Evolutionary conservation across 345 rosid genomes (phyloP).

Genomic region (Noccaea bulbosa): DNA sequence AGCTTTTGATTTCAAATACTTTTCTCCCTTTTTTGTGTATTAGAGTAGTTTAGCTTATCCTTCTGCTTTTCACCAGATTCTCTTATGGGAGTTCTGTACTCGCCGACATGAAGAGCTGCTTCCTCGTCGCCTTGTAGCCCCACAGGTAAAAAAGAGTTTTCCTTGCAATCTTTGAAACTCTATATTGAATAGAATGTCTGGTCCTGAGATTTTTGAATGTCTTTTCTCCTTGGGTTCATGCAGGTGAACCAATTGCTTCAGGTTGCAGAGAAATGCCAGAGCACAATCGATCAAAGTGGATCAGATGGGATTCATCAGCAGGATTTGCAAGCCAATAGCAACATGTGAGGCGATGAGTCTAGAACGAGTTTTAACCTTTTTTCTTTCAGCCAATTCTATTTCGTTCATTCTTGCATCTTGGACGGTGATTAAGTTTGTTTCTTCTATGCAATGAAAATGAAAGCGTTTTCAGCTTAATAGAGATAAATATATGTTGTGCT

Average conservation of each 20-base stretch:
- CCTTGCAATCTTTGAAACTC: conserved; percentile 11
- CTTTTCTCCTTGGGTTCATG: neutral
- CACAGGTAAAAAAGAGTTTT: conserved; percentile 64
- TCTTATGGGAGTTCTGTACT: conserved; percentile 98
- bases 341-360: conserved; percentile 62
- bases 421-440: neutral
- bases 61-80: conserved; percentile 55
- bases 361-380: neutral
- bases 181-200: neutral
- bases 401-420: neutral
- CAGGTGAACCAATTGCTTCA: conserved; percentile 94
- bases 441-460: conserved; percentile 1
- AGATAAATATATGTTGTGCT: conserved; percentile 12
- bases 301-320: conserved; percentile 87
- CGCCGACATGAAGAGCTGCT: conserved; percentile 93
- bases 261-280: conserved; percentile 96
- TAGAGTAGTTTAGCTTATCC: conserved; percentile 19
- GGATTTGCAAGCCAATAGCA: conserved; percentile 92
- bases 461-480: neutral
- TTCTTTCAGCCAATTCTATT: neutral
- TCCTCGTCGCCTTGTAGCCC: conserved; percentile 93
- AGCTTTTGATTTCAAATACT: conserved; percentile 17
- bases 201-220: conserved; percentile 16
- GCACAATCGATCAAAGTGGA: conserved; percentile 87
- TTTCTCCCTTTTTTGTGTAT: conserved; percentile 9